Conservation (phyloP, 2,329 filamentous ascomycete species). For the Clarireedia sp. region DNA sequence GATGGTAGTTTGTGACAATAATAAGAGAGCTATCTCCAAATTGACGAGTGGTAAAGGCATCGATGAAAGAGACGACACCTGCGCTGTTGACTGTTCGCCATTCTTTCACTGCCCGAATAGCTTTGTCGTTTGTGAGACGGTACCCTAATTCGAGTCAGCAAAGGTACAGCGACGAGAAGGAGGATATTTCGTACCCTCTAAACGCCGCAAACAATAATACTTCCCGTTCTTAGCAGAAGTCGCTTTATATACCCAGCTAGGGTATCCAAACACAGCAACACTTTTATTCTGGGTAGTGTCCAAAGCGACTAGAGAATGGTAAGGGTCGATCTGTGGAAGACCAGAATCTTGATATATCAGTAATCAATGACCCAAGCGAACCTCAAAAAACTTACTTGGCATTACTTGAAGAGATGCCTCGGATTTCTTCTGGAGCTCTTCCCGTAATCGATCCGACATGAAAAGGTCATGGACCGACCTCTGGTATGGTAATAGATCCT, state of each 20-base stretch:
- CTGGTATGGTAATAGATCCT: conserved; percentile 78
- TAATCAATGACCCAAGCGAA: not conserved
- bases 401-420: conserved; percentile 81
- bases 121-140: conserved; percentile 79
- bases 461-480: conserved; percentile 86
- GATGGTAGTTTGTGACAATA: conserved; percentile 89
- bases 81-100: conserved; percentile 83
- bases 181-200: conserved; percentile 54
- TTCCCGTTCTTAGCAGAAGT: conserved; percentile 81
- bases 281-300: conserved; percentile 77
- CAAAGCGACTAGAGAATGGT: conserved; percentile 84
- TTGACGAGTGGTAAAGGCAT: conserved; percentile 85
- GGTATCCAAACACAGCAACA: conserved; percentile 72
- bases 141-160: conserved; percentile 48
- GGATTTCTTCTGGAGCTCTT: conserved; percentile 82
- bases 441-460: conserved; percentile 74
- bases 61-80: conserved; percentile 77
- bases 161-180: not conserved
- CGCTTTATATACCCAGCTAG: conserved; percentile 94
- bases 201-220: conserved; percentile 75
- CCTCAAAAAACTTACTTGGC: conserved; percentile 49
- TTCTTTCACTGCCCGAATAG: conserved; percentile 75
- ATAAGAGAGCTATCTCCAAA: conserved; percentile 95
- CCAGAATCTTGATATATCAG: conserved; percentile 39
- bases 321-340: conserved; percentile 57